Percentiles rank a stretch among this genome's conserved stretches.
These are phyloP conservation scores for Umbilicus rupestris DNA, from an alignment of 164 flowering plant species.

Conservation along the genomic window DNA sequence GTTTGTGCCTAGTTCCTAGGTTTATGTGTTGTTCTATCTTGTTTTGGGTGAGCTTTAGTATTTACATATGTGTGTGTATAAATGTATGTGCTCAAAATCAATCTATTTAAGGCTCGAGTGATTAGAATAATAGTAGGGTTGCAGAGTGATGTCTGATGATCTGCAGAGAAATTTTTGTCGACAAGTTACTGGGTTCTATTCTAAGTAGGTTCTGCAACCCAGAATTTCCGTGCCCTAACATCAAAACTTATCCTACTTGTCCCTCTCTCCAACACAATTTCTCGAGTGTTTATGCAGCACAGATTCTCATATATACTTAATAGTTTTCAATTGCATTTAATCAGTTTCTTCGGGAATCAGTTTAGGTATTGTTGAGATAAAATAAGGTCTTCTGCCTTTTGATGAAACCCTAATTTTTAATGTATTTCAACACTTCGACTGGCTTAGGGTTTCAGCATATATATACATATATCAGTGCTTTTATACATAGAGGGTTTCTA, in stretches of 20 bases:
- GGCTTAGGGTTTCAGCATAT: too few species aligned
- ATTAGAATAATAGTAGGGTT: neutral
- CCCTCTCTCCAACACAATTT: too few species aligned
- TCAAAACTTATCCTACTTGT: neutral
- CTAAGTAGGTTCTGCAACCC: neutral
- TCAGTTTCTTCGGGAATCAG: neutral
- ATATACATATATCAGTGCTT: too few species aligned
- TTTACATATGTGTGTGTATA: neutral
- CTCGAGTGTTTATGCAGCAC: neutral
- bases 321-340: neutral
- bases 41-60: neutral
- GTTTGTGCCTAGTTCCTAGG: neutral
- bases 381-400: too few species aligned
- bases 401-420: too few species aligned
- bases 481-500: too few species aligned
- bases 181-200: neutral
- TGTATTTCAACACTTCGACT: too few species aligned
- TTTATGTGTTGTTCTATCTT: neutral
- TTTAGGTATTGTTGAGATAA: neutral
- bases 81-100: neutral
- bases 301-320: neutral
- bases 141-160: neutral
- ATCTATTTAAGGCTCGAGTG: neutral
- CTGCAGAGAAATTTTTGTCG: neutral
- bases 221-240: constrained; percentile 2